These are phyloP conservation scores for Aspergillus sp. DNA, from an alignment of 2,329 filamentous ascomycete species.

Conservation along the genomic window DNA sequence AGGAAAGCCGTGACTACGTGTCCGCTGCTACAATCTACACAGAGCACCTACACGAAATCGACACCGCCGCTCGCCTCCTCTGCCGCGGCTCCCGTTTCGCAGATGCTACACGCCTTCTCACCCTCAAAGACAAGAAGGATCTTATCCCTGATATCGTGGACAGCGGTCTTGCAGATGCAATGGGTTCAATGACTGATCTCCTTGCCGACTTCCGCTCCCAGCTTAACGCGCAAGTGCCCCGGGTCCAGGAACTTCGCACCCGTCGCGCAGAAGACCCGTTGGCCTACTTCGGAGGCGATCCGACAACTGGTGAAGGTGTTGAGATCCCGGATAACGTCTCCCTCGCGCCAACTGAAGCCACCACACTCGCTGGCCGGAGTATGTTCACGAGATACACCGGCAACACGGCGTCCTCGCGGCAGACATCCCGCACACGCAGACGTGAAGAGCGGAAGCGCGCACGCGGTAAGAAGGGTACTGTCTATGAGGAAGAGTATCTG, in stretches of 20 bases:
- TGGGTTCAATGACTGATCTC: constrained; percentile 78
- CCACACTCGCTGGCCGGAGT: constrained; percentile 68
- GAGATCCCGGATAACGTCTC: constrained; percentile 91
- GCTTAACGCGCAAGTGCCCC: constrained; percentile 74
- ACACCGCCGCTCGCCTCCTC: constrained; percentile 64
- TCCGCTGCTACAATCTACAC: constrained; percentile 72
- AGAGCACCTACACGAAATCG: constrained; percentile 70
- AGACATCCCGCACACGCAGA: constrained; percentile 78
- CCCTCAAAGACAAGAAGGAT: constrained; percentile 52
- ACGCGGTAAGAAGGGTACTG: constrained; percentile 87
- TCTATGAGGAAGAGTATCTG: constrained; percentile 97
- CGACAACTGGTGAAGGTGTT: constrained; percentile 48
- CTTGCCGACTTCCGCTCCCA: constrained; percentile 89
- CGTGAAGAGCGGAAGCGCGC: constrained; percentile 94
- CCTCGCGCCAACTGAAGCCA: constrained; percentile 75
- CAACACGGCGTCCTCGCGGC: constrained; percentile 49
- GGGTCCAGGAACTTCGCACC: constrained; percentile 70
- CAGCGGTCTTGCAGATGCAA: constrained; percentile 68
- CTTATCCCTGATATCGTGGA: constrained; percentile 68
- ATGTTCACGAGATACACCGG: constrained; percentile 85
- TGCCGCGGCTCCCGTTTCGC: constrained; percentile 84
- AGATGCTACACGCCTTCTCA: constrained; percentile 75
- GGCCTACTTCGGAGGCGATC: constrained; percentile 78
- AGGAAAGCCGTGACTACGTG: constrained; percentile 71
- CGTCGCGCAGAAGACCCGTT: constrained; percentile 81